phyloP scores from a whole-genome alignment of 1,284 basidiomycete species.

The Porodaedalea pini region DNA sequence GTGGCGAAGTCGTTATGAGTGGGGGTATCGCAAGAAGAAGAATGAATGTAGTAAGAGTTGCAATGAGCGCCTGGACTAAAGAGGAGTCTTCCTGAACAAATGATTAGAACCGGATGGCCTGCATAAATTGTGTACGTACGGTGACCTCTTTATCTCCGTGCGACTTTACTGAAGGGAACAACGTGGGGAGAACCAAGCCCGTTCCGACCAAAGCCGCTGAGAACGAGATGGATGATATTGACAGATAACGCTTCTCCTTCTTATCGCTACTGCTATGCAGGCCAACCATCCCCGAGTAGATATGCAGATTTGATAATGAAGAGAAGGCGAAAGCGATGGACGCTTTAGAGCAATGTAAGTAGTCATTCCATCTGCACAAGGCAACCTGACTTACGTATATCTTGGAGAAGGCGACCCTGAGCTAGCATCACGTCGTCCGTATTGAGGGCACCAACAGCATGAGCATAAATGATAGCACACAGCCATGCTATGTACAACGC shows the following conservation, averaged over 20 bases:
- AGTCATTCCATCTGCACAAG: neutral
- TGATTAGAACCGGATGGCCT: conserved; percentile 16
- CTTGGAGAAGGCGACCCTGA: conserved; percentile 56
- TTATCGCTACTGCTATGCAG: conserved; percentile 35
- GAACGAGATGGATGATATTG: conserved; percentile 56
- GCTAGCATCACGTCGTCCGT: conserved; percentile 36
- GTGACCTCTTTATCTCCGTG: conserved; percentile 4
- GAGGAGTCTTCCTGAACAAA: conserved; percentile 28
- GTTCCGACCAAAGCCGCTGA: conserved; percentile 47
- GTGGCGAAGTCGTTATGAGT: conserved; percentile 53
- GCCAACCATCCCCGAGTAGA: conserved; percentile 58
- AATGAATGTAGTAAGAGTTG: conserved; percentile 46
- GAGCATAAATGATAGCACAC: conserved; percentile 45
- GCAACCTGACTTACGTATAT: conserved; percentile 49
- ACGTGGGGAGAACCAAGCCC: conserved; percentile 53
- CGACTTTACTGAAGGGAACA: conserved; percentile 45
- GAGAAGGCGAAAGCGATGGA: conserved; percentile 60
- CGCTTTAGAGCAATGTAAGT: conserved; percentile 32
- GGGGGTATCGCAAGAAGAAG: conserved; percentile 58
- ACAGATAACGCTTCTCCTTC: conserved; percentile 47
- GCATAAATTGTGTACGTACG: conserved; percentile 9
- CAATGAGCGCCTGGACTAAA: conserved; percentile 33
- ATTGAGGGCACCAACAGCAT: conserved; percentile 42
- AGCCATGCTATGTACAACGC: conserved; percentile 59
- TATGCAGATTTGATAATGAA: conserved; percentile 57